Evolutionary conservation across 208 protist genomes (phyloP), one percentile per base, ranked within the genome.

Genomic region (Lotmaria passim): DNA sequence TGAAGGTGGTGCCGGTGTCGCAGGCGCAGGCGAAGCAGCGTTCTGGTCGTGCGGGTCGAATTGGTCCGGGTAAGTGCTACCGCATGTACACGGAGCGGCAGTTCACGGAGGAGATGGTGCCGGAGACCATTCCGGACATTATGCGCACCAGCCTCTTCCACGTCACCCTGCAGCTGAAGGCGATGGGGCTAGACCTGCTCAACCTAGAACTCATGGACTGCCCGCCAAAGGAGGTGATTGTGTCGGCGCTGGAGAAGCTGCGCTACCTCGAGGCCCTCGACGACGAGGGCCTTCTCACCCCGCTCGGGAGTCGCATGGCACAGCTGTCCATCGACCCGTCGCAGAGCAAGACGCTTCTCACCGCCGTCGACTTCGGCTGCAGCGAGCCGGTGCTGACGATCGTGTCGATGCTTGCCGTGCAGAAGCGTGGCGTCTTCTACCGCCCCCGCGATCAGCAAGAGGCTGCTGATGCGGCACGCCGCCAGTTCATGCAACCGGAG

Each of bases 321-420:
- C 95, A 99, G 81, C 98, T 99, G 55, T 98, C 99, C 33, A 93
- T 99, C 36, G 98, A 99, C 67, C 98, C 99, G 17, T 97, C 88
- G 31, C 86, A 99, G 53, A 98, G 97, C 53, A 99, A 99, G 85
- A 99, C 98, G 67, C 87, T 99, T 1, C 98, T 99, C 53, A 94
- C 93, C 0, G 92, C 94, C 5, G 93, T 98, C 12, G 98, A 99
- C 63, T 78, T 99, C 10, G 96, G 97, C 17, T 99, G 98, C 87
- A 81, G 88, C 6, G 98, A 98, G 67, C 98, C 99, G 43, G 96
- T 99, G 26, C 82, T 99, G 14, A 99, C 98, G 2, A 96, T 99
- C 73, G 98, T 99, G 12, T 98, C 98, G 2, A 99, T 99, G 98
- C 84, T 99, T 4, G 86, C 87, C 3, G 93, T 94, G 24, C 87